Evolutionary conservation across 2,329 filamentous ascomycete genomes (phyloP).

Genomic region (Fusarium sterilihyphosum): DNA sequence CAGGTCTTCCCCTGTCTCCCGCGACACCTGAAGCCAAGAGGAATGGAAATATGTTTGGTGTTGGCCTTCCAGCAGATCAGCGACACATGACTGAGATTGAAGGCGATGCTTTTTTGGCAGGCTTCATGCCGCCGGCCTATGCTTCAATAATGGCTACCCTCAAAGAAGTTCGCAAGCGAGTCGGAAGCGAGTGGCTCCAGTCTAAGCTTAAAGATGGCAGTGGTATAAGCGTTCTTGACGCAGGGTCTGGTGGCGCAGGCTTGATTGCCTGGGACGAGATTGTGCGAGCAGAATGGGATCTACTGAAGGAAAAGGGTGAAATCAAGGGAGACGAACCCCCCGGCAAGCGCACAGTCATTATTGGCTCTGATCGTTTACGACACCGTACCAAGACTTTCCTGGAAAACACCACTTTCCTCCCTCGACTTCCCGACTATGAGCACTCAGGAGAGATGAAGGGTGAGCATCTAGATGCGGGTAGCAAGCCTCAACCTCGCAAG

Average conservation of each 20-base stretch:
- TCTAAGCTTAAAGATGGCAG: slow-evolving; percentile 68
- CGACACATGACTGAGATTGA: slow-evolving; percentile 78
- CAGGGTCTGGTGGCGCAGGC: slow-evolving; percentile 77
- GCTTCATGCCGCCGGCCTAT: slow-evolving; percentile 76
- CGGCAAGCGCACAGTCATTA: slow-evolving; percentile 83
- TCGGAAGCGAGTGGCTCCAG: slow-evolving; percentile 77
- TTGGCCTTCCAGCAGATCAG: slow-evolving; percentile 71
- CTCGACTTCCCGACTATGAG: slow-evolving; percentile 87
- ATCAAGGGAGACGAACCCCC: slow-evolving; percentile 58
- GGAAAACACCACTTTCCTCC: slow-evolving; percentile 90
- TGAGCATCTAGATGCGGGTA: slow-evolving; percentile 67
- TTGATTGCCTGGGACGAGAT: slow-evolving; percentile 82
- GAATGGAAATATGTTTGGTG: slow-evolving; percentile 69
- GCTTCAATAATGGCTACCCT: slow-evolving; percentile 73
- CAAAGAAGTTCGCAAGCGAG: slow-evolving; percentile 77
- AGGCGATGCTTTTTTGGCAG: slow-evolving; percentile 76
- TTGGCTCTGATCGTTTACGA: slow-evolving; percentile 78
- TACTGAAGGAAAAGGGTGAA: slow-evolving; percentile 66
- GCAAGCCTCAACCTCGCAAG: slow-evolving; percentile 71
- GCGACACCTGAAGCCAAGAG: slow-evolving; percentile 70
- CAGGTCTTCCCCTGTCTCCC: slow-evolving; percentile 78
- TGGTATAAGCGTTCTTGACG: slow-evolving; percentile 73
- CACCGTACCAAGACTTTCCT: slow-evolving; percentile 80
- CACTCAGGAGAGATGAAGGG: slow-evolving; percentile 70
- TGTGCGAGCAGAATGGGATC: slow-evolving; percentile 81